These are phyloP conservation scores for Alternaria angustiovoidea DNA, from an alignment of 2,329 filamentous ascomycete species.

Conservation along the genomic window DNA sequence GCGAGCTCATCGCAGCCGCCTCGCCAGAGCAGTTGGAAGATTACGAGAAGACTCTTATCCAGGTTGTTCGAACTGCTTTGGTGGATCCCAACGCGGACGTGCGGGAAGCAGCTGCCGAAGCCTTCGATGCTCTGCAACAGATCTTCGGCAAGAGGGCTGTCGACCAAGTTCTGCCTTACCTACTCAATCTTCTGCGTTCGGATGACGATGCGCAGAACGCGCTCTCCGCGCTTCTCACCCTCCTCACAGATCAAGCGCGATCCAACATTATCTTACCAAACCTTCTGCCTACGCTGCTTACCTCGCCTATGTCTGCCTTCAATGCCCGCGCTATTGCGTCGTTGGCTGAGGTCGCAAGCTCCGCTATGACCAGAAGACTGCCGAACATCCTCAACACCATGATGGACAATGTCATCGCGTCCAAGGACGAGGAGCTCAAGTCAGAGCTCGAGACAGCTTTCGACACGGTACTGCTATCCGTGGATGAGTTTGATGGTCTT, in stretches of 20 bases:
- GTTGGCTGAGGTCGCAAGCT: conserved; percentile 86
- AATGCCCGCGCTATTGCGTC: conserved; percentile 95
- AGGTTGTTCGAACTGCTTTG: conserved; percentile 89
- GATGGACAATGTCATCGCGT: conserved; percentile 88
- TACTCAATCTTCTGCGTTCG: conserved; percentile 86
- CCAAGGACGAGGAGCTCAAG: conserved; percentile 76
- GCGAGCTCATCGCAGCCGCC: conserved; percentile 90
- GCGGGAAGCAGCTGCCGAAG: conserved; percentile 93
- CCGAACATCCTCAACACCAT: conserved; percentile 91
- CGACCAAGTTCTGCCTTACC: conserved; percentile 91
- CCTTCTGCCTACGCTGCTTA: conserved; percentile 90
- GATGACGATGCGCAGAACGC: conserved; percentile 91
- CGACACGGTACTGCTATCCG: conserved; percentile 87
- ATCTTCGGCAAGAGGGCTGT: conserved; percentile 93
- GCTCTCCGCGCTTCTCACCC: conserved; percentile 86
- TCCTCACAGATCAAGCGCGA: conserved; percentile 90
- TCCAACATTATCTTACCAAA: conserved; percentile 97
- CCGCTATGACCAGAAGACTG: conserved; percentile 88
- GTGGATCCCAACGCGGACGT: conserved; percentile 91
- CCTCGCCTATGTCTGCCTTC: conserved; percentile 89
- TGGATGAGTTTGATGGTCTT: conserved; percentile 94
- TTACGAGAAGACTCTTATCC: conserved; percentile 93
- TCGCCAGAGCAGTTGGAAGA: conserved; percentile 89
- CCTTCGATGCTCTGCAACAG: conserved; percentile 93
- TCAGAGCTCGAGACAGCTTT: conserved; percentile 81